phyloP scores from a whole-genome alignment of 1,284 basidiomycete genomes.

The Apiotrichum gracile region DNA sequence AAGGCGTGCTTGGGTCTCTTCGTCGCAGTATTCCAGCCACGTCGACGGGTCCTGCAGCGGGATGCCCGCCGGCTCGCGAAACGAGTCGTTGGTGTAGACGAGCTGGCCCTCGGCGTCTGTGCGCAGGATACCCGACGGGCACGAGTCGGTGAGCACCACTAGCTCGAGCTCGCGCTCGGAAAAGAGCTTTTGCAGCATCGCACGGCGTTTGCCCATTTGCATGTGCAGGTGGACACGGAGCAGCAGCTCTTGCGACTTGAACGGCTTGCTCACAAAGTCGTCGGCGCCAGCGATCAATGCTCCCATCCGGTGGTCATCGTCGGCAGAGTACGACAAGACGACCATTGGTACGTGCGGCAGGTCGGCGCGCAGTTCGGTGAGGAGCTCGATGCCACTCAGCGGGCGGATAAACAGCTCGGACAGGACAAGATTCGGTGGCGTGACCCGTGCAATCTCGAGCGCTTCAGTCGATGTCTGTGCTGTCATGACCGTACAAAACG shows the following conservation, averaged over 20 bases:
- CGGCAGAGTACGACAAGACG: conserved; percentile 32
- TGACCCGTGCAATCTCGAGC: conserved; percentile 25
- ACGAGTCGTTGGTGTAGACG: conserved; percentile 35
- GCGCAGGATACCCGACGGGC: conserved; percentile 38
- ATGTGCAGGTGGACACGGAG: conserved; percentile 45
- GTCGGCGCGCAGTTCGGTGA: conserved; percentile 21
- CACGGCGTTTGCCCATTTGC: conserved; percentile 41
- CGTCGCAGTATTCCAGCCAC: conserved; percentile 15
- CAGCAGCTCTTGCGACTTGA: conserved; percentile 46
- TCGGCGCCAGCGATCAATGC: conserved; percentile 48
- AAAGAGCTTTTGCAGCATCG: conserved; percentile 35
- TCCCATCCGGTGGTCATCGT: conserved; percentile 34
- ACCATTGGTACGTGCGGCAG: conserved; percentile 20
- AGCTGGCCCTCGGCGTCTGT: conserved; percentile 23
- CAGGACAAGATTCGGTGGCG: conserved; percentile 36
- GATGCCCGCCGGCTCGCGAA: conserved; percentile 12
- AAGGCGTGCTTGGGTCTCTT: conserved; percentile 17
- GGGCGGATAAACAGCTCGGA: conserved; percentile 44
- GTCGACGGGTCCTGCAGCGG: conserved; percentile 18
- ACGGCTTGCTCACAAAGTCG: conserved; percentile 43
- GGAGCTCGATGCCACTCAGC: conserved; percentile 30
- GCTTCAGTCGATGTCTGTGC: conserved; percentile 44
- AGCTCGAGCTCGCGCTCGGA: conserved; percentile 35
- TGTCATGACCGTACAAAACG: conserved; percentile 42
- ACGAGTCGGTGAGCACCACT: conserved; percentile 39